Conservation (phyloP, 495 filamentous ascomycete genomes). For the Neurospora cerealis region DNA sequence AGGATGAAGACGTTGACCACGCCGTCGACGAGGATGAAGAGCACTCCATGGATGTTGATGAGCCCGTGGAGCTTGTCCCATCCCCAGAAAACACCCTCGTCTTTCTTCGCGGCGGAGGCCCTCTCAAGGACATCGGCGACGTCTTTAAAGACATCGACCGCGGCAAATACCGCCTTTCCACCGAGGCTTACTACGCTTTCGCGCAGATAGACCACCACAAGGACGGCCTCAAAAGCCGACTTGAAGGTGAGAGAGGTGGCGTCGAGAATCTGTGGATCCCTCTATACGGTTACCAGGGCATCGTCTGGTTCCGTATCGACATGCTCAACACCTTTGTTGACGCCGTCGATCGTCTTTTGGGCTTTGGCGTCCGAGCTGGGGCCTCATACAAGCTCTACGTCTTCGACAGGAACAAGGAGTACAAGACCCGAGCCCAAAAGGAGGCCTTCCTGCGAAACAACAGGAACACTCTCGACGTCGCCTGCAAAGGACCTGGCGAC, state of each 20-base stretch:
- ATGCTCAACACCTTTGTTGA: conserved; percentile 19
- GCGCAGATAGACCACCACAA: not conserved
- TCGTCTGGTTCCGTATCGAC: conserved; percentile 14
- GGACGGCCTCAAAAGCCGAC: not conserved
- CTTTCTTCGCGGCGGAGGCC: conserved; percentile 3
- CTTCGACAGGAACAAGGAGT: conserved; percentile 7
- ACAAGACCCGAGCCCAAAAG: not conserved
- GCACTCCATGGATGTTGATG: not conserved
- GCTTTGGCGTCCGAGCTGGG: conserved; percentile 15
- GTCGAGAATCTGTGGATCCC: conserved; percentile 2
- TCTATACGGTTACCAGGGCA: conserved; percentile 20
- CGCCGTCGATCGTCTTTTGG: conserved; percentile 20
- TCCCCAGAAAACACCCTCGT: not conserved
- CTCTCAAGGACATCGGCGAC: not conserved
- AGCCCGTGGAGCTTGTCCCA: not conserved
- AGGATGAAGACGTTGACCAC: not conserved
- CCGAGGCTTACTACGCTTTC: not conserved
- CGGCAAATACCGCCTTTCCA: not conserved
- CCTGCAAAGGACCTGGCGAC: conserved; percentile 9
- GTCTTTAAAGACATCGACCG: not conserved
- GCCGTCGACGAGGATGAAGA: not conserved
- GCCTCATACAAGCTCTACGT: conserved; percentile 14
- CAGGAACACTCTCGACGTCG: not conserved
- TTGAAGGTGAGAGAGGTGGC: not conserved
- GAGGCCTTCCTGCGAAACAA: not conserved